A percentile compares a stretch with the other conserved stretches of the same genome.
Conservation (phyloP, 2,329 filamentous ascomycete species). For the Alternaria brassicae region DNA sequence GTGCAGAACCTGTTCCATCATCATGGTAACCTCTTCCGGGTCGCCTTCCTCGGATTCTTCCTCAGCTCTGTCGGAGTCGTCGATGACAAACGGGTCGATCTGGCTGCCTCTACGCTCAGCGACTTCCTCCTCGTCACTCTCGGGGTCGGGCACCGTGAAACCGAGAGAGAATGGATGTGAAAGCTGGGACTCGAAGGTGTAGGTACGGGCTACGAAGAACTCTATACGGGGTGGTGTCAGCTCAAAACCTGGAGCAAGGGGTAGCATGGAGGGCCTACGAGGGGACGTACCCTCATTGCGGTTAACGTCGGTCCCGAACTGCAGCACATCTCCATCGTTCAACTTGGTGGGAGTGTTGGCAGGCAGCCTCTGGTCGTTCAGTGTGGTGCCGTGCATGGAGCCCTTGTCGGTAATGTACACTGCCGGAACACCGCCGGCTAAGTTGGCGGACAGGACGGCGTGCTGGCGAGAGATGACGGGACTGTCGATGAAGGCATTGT, state of each 20-base stretch:
- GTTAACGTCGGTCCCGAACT: constrained; percentile 48
- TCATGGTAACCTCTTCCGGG: constrained; percentile 18
- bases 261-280: background rate
- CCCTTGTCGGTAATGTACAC: constrained; percentile 62
- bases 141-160: constrained; percentile 45
- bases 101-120: constrained; percentile 31
- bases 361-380: constrained; percentile 55
- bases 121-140: constrained; percentile 38
- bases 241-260: background rate
- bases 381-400: constrained; percentile 68
- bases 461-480: constrained; percentile 75
- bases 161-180: constrained; percentile 28
- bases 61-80: constrained; percentile 33
- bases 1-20: constrained; percentile 13
- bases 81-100: constrained; percentile 39
- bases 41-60: constrained; percentile 12
- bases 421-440: constrained; percentile 21
- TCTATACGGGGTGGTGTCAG: constrained; percentile 30
- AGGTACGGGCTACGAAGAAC: constrained; percentile 43
- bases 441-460: constrained; percentile 56
- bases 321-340: constrained; percentile 42
- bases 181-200: constrained; percentile 35
- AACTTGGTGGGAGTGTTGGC: constrained; percentile 33
- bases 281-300: constrained; percentile 42
- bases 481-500: constrained; percentile 74